These are phyloP conservation scores for Vitis hybrid DNA, from an alignment of 177 flowering plant genomes.

Conservation along the genomic window DNA sequence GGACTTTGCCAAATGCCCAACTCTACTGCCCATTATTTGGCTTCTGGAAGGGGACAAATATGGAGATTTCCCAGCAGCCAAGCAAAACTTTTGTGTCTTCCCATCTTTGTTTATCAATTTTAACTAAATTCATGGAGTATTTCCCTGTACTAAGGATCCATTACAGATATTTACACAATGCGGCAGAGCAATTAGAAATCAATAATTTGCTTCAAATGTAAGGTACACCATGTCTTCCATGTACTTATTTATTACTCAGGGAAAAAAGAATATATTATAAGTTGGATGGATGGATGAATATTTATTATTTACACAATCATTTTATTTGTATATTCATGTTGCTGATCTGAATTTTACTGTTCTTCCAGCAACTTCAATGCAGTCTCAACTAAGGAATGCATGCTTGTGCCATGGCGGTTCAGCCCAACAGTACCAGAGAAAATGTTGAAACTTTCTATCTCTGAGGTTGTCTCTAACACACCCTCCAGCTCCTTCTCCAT, in stretches of 20 bases:
- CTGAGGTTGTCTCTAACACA: conserved; percentile 77
- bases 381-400: conserved; percentile 67
- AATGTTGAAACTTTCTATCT: conserved; percentile 81
- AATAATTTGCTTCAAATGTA: too few relatives aligned
- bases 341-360: conserved; percentile 1
- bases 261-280: neutral
- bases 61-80: too few relatives aligned
- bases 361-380: conserved; percentile 48
- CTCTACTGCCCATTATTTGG: too few relatives aligned
- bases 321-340: neutral
- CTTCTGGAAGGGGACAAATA: too few relatives aligned
- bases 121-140: too few relatives aligned
- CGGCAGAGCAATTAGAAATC: too few relatives aligned
- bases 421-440: conserved; percentile 89
- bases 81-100: too few relatives aligned
- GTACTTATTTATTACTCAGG: conserved; percentile 1
- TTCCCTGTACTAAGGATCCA: too few relatives aligned
- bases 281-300: neutral
- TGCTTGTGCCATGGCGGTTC: conserved; percentile 55
- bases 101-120: too few relatives aligned
- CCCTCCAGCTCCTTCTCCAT: conserved; percentile 64
- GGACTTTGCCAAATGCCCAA: too few relatives aligned
- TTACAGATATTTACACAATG: too few relatives aligned
- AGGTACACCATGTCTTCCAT: neutral
- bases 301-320: neutral